Percentiles rank a stretch among this genome's conserved stretches.
These are phyloP conservation scores for Turritis glabra DNA, from an alignment of 345 rosid species.

Conservation along the genomic window DNA sequence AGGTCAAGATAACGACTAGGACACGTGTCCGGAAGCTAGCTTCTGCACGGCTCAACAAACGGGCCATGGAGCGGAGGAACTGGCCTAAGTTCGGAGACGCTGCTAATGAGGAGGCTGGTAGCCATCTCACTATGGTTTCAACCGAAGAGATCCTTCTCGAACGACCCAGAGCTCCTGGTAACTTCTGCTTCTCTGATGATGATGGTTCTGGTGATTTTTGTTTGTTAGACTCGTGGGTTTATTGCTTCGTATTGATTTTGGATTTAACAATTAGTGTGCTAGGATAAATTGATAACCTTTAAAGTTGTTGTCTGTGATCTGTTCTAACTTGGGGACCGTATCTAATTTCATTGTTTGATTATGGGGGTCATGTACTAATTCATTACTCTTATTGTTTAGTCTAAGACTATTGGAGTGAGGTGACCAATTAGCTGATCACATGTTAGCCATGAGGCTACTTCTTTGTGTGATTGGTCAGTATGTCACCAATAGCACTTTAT, in stretches of 20 bases:
- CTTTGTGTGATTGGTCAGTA: slow-evolving; percentile 35
- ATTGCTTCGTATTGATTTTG: too few relatives aligned
- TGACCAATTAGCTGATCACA: slow-evolving; percentile 41
- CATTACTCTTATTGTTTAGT: not conserved
- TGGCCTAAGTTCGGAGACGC: slow-evolving; percentile 86
- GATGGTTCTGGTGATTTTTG: not conserved
- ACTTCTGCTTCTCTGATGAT: not conserved
- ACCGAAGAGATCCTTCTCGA: slow-evolving; percentile 71
- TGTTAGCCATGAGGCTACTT: slow-evolving; percentile 24
- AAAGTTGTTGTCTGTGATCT: not conserved
- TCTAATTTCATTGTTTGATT: not conserved
- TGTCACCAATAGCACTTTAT: slow-evolving; percentile 24
- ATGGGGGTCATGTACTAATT: too few relatives aligned
- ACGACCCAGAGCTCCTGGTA: slow-evolving; percentile 66
- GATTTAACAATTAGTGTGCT: not conserved
- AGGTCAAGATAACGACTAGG: slow-evolving; percentile 66
- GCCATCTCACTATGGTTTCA: slow-evolving; percentile 71
- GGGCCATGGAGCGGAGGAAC: slow-evolving; percentile 59
- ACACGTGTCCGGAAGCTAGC: slow-evolving; percentile 62
- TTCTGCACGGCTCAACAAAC: slow-evolving; percentile 57
- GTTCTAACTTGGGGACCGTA: not conserved
- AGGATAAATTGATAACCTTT: not conserved
- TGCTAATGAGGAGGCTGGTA: slow-evolving; percentile 60
- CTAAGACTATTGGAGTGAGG: not conserved
- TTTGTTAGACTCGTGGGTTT: slow-evolving; percentile 4